A percentile compares a stretch with the other conserved stretches of the same genome.
These are phyloP conservation scores for Amanita fuliginea DNA, from an alignment of 768 basidiomycete genomes.

Conservation along the genomic window DNA sequence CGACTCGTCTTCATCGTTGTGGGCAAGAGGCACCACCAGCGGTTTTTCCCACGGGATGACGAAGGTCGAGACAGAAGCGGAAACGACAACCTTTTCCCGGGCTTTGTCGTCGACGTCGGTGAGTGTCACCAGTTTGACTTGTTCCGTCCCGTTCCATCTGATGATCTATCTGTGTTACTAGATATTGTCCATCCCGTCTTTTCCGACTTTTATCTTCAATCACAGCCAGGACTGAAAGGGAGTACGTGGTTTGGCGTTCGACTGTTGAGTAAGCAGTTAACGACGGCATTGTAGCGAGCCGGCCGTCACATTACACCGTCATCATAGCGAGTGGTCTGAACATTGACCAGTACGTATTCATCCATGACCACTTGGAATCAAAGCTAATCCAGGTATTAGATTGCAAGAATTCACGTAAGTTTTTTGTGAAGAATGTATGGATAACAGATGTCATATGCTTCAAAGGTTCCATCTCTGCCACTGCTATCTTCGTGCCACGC, in stretches of 20 bases:
- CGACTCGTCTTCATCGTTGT: conserved; percentile 47
- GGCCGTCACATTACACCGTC: conserved; percentile 41
- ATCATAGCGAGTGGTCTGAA: conserved; percentile 24
- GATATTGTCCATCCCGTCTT: conserved; percentile 33
- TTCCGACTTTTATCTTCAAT: conserved; percentile 45
- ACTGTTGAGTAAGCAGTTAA: neutral
- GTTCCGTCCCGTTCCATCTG: neutral
- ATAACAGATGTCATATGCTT: neutral
- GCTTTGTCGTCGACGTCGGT: conserved; percentile 29
- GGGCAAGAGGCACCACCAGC: conserved; percentile 48
- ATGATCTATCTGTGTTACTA: neutral
- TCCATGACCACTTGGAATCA: neutral
- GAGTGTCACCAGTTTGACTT: too few species aligned
- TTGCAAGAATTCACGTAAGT: conserved; percentile 7
- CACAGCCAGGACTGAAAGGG: conserved; percentile 43
- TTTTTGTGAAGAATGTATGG: neutral
- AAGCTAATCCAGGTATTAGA: neutral
- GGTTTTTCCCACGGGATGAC: conserved; percentile 30
- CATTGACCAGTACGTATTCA: neutral
- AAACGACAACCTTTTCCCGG: conserved; percentile 42
- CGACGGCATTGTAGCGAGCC: conserved; percentile 12
- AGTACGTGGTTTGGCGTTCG: conserved; percentile 22
- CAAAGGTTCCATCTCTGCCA: conserved; percentile 35
- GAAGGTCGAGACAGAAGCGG: conserved; percentile 20
- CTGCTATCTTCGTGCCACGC: conserved; percentile 40